These are phyloP conservation scores for Hawksworthiomyces lignivorus DNA, from an alignment of 2,329 filamentous ascomycete species.

Conservation along the genomic window DNA sequence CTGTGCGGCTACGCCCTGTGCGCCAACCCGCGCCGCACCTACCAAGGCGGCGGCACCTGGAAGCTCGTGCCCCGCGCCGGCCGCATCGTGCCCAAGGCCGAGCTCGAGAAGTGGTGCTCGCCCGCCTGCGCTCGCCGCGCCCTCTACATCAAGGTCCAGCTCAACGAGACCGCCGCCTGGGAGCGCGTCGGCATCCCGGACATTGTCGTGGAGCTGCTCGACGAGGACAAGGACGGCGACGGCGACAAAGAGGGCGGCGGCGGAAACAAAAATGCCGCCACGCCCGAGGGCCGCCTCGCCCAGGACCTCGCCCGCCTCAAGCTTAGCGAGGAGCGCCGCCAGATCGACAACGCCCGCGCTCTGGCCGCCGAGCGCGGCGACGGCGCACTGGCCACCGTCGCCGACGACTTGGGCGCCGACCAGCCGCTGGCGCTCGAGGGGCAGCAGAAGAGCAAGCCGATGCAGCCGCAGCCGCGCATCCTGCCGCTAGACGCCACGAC, in stretches of 20 bases:
- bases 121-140: constrained; percentile 69
- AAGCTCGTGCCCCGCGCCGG: constrained; percentile 51
- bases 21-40: constrained; percentile 50
- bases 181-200: constrained; percentile 56
- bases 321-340: constrained; percentile 35
- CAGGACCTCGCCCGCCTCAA: constrained; percentile 33
- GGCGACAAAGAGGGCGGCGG: constrained; percentile 26
- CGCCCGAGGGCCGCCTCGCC: constrained; percentile 19
- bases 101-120: constrained; percentile 83
- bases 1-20: constrained; percentile 83
- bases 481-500: constrained; percentile 24
- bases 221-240: constrained; percentile 50
- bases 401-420: constrained; percentile 40
- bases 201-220: constrained; percentile 53
- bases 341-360: constrained; percentile 30
- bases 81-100: constrained; percentile 61
- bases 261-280: constrained; percentile 18
- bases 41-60: constrained; percentile 54
- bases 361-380: constrained; percentile 45
- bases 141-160: constrained; percentile 80
- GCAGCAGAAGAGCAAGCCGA: constrained; percentile 18
- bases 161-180: constrained; percentile 80
- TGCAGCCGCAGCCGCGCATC: too few relatives aligned
- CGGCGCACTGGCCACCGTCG: constrained; percentile 34
- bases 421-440: too few relatives aligned